Conservation (phyloP, 345 rosid species). For the Ricinus communis region DNA sequence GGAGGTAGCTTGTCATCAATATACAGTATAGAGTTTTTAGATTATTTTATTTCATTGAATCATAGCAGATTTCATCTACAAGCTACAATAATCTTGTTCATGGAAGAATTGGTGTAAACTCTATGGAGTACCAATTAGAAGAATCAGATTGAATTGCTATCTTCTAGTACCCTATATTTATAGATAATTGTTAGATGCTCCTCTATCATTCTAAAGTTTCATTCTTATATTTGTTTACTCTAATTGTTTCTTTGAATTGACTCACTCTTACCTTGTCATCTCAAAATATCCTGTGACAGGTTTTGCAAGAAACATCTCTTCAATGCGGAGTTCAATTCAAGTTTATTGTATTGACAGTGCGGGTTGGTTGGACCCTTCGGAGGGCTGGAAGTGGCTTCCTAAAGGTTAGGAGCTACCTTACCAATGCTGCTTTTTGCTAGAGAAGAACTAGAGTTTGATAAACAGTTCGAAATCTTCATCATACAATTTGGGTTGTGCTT, state of each 20-base stretch:
- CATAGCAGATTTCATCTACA: too few species aligned
- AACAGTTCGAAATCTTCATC: background rate
- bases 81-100: too few species aligned
- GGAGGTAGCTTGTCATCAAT: too few species aligned
- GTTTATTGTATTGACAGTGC: background rate
- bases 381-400: background rate
- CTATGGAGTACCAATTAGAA: too few species aligned
- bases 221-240: too few species aligned
- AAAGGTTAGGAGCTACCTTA: background rate
- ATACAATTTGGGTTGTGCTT: background rate
- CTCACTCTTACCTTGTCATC: background rate
- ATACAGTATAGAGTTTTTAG: too few species aligned
- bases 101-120: too few species aligned
- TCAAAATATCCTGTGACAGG: conserved; percentile 3
- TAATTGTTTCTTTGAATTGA: background rate
- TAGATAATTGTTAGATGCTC: too few species aligned
- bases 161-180: too few species aligned
- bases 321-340: background rate
- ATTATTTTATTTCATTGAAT: too few species aligned
- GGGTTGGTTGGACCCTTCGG: background rate
- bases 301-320: background rate
- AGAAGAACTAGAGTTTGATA: background rate
- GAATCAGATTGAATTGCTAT: too few species aligned
- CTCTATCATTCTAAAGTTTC: too few species aligned
- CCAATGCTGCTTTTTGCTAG: background rate